Conservation (phyloP, 352 stramenopile genomes). For the Globisporangium radiosum region DNA sequence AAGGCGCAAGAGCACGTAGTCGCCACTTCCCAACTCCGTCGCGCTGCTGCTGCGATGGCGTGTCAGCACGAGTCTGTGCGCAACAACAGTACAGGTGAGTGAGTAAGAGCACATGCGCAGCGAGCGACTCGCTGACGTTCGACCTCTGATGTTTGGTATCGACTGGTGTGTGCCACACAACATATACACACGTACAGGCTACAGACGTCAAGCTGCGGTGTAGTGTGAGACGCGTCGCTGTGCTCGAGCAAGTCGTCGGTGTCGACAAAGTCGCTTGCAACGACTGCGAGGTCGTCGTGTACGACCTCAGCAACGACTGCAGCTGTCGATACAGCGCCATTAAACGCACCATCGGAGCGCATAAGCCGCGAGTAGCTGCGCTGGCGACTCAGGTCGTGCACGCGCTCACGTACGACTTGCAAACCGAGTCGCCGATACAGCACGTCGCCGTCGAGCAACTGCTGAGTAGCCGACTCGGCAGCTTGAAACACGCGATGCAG, state of each 20-base stretch:
- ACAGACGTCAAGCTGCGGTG: conserved; percentile 8
- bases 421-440: conserved; percentile 26
- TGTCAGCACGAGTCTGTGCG: conserved; percentile 15
- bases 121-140: not conserved
- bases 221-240: not conserved
- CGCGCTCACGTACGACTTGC: conserved; percentile 25
- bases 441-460: not conserved
- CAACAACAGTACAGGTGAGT: not conserved
- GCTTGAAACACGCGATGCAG: conserved; percentile 31
- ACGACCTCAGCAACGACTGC: conserved; percentile 31
- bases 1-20: conserved; percentile 27
- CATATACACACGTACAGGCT: conserved; percentile 7
- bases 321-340: conserved; percentile 24
- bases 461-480: conserved; percentile 5
- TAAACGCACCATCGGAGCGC: conserved; percentile 35
- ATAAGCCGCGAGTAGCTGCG: conserved; percentile 33
- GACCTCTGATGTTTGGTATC: no score
- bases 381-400: conserved; percentile 21
- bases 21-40: not conserved
- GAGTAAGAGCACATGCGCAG: not conserved
- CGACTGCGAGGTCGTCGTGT: conserved; percentile 30
- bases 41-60: conserved; percentile 14
- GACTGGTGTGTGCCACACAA: not conserved
- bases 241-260: conserved; percentile 24
- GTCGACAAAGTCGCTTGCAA: conserved; percentile 39